phyloP scores from a whole-genome alignment of 2,329 filamentous ascomycete genomes.

The Tolypocladium amazonense region DNA sequence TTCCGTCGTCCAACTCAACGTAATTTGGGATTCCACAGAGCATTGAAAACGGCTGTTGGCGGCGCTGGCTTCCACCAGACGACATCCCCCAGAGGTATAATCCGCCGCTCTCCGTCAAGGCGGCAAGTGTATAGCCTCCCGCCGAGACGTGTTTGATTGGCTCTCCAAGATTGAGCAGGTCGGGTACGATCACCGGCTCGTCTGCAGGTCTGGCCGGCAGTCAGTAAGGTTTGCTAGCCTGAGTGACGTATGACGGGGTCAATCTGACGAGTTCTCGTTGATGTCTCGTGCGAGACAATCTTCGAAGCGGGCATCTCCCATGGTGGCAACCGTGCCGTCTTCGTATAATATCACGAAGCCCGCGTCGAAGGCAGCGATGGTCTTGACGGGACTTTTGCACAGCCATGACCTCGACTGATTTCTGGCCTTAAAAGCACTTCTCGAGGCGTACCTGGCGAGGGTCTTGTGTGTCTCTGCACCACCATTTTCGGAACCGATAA shows the following conservation, averaged over 20 bases:
- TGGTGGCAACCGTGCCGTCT: constrained; percentile 35
- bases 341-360: constrained; percentile 37
- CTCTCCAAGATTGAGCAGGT: constrained; percentile 40
- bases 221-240: constrained; percentile 3
- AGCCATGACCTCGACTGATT: constrained; percentile 9
- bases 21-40: constrained; percentile 28
- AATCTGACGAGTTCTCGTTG: constrained; percentile 22
- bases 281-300: constrained; percentile 44
- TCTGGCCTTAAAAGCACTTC: constrained; percentile 7
- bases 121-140: constrained; percentile 46
- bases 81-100: constrained; percentile 50
- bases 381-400: constrained; percentile 16
- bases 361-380: constrained; percentile 35
- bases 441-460: constrained; percentile 12
- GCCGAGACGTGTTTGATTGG: constrained; percentile 41
- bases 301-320: constrained; percentile 49
- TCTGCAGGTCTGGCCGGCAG: constrained; percentile 28
- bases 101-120: constrained; percentile 45
- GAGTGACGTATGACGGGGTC: not conserved
- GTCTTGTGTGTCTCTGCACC: not conserved
- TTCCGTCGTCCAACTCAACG: constrained; percentile 32
- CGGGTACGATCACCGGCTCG: constrained; percentile 32
- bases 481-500: not conserved
- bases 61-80: constrained; percentile 13
- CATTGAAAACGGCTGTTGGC: constrained; percentile 18